Base-by-base conservation (phyloP, 495 filamentous ascomycete species). In the Physcia stellaris region DNA sequence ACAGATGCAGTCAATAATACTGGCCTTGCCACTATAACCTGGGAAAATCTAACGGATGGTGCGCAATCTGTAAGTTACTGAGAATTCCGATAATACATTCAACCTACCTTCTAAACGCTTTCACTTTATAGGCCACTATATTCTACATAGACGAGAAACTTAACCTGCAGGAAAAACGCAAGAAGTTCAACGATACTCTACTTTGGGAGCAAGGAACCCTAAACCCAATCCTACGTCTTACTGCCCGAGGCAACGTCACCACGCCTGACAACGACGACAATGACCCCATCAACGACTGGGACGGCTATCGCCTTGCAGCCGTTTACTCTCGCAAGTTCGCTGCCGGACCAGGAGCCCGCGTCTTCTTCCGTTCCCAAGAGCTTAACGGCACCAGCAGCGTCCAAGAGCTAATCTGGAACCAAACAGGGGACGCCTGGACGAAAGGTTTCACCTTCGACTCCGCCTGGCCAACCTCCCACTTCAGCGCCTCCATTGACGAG, bases 1-100 rank as follows among this genome's bases (percentile, higher is more conserved):
- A 52, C 49, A 1, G 49, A 52, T 43, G 49, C 49, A 20, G 36
- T 52, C 24, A 52, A 52, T 20, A 49, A 52, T 24, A 52, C 49
- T n/a, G 49, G 49, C 4, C 42, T 52, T 18, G 49, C 49, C 4
- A 46, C 42, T 0, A 32, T 49, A 23, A 49, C 42, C 10, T 52
- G 49, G 15, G 12, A 48, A 6, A 52, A 52, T 6, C n/a, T n/a
- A n/a, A n/a, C n/a, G n/a, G n/a, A n/a, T n/a, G n/a, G n/a, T n/a
- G n/a, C n/a, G n/a, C n/a, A n/a, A n/a, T n/a, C n/a, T n/a, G n/a
- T n/a, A n/a, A n/a, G n/a, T n/a, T n/a, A n/a, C n/a, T n/a, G n/a
- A n/a, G n/a, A n/a, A n/a, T n/a, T n/a, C n/a, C n/a, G n/a, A n/a
- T n/a, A n/a, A n/a, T n/a, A n/a, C n/a, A n/a, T n/a, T n/a, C n/a